A percentile compares a stretch with the other conserved stretches of the same genome.
Conservation (phyloP, 371 early-diverging fungal species). For the Syncephalastrum racemosum region DNA sequence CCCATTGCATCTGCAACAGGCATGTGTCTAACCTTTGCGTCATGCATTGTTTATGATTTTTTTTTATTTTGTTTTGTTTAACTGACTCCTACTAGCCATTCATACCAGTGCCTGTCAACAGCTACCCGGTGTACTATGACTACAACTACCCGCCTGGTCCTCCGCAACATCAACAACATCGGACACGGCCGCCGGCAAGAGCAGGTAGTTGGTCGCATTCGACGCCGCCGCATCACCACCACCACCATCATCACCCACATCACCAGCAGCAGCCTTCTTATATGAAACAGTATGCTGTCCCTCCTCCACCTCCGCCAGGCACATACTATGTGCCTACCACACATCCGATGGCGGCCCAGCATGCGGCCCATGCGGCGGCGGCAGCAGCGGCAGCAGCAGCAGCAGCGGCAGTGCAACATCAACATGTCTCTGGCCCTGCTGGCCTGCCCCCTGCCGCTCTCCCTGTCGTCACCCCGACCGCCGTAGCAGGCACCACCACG, state of each 20-base stretch:
- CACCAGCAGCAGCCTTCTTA: neutral
- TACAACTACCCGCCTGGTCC: constrained; percentile 5
- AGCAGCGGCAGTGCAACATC: neutral
- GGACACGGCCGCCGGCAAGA: constrained; percentile 6
- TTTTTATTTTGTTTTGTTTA: constrained; percentile 2
- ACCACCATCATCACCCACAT: constrained; percentile 1
- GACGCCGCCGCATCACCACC: constrained; percentile 3
- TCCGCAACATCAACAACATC: constrained; percentile 5
- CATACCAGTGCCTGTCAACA: constrained; percentile 14
- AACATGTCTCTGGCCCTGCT: constrained; percentile 1
- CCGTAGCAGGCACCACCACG: too few species aligned
- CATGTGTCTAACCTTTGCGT: constrained; percentile 3
- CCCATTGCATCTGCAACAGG: constrained; percentile 35
- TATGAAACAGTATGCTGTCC: constrained; percentile 13
- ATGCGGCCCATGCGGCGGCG: neutral
- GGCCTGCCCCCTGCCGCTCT: too few species aligned
- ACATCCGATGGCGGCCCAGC: neutral
- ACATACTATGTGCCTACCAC: neutral
- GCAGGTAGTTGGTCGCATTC: constrained; percentile 2
- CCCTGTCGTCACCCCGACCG: too few species aligned
- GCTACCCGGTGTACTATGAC: constrained; percentile 15
- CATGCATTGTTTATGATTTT: too few species aligned
- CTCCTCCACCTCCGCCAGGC: too few species aligned
- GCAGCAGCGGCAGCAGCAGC: constrained; percentile 7
- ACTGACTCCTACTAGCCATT: constrained; percentile 9